Base-by-base conservation (phyloP, 148 eudicot genomes). In the Salicornia ramosissima region DNA sequence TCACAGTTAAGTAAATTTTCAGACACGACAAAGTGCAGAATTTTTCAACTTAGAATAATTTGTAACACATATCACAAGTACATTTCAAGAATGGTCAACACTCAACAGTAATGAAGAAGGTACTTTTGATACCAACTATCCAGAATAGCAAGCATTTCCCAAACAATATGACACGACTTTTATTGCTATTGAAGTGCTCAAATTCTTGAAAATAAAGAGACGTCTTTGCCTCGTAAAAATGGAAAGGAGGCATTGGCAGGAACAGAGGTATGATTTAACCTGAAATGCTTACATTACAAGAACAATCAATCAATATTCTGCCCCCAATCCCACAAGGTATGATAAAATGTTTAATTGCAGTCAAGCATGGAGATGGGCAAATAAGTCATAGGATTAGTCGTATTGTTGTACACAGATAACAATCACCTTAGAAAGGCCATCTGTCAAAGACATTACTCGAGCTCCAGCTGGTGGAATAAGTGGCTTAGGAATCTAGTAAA, bases 401-500 rank as follows among this genome's bases (percentile, higher is more conserved):
- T 46, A 46, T 4, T 46, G 16, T 1, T 40, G 47, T 40, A 65
- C 21, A 47, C 60, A 64, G 7, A 60, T 31, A 72, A 26, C 56
- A 50, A 50, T 39, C 33, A 94, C 99, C 97, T 94, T 94, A 39
- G 97, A 83, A 39, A 89, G 86, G 67, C 97, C 99, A 78, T 94
- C 99, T 40, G 97, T 94, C 64, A 94, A 86, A 71, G 99, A 94
- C 99, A 94, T 94, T 73, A 94, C 93, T 53, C 99, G 93, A 71
- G 99, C 99, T 78, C 99, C 99, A 60, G 93, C 80, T 61, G 96
- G 96, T 65, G 96, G 91, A 76, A 94, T 91, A 77, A 94, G 95
- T 74, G 99, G 88, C 78, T 94, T 96, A 72, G 99, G 99, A 71
- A 94, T 86, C 99, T 94, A 80, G 69, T 80, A 8, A 36, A 76